phyloP scores from a whole-genome alignment of 805 yeast genomes.

The Spathaspora sp. region DNA sequence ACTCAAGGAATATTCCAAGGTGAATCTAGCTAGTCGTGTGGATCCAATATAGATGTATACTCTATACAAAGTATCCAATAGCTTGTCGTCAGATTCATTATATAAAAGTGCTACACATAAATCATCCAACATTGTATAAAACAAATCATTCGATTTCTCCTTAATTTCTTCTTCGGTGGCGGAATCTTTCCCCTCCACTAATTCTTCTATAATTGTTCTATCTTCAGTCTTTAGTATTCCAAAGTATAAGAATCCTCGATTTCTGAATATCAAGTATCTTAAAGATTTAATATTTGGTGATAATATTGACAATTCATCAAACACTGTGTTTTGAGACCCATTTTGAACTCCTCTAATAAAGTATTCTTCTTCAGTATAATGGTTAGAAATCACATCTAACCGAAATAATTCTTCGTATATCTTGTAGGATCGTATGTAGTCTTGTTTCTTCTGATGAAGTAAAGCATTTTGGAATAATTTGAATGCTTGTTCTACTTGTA shows the following conservation, averaged over 20 bases:
- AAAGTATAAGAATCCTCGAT: conserved; percentile 71
- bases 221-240: conserved; percentile 27
- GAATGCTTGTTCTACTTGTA: conserved; percentile 85
- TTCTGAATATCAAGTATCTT: conserved; percentile 75
- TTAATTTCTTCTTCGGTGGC: neutral
- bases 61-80: conserved; percentile 48
- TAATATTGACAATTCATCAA: conserved; percentile 39
- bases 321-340: conserved; percentile 27
- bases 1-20: conserved; percentile 57
- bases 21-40: conserved; percentile 47
- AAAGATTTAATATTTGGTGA: conserved; percentile 73
- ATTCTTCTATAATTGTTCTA: conserved; percentile 5
- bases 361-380: conserved; percentile 37
- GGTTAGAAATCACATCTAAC: conserved; percentile 58
- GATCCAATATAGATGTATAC: conserved; percentile 49
- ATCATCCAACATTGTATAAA: conserved; percentile 55
- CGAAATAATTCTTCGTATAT: conserved; percentile 62
- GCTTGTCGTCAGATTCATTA: conserved; percentile 60
- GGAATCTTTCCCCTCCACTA: conserved; percentile 5
- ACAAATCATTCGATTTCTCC: conserved; percentile 28
- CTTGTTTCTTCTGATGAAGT: conserved; percentile 48
- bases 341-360: conserved; percentile 37
- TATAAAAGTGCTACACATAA: conserved; percentile 61
- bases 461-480: conserved; percentile 72
- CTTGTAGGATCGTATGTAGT: conserved; percentile 47